Percentiles rank a stretch among this genome's conserved stretches.
Conservation (phyloP, 495 filamentous ascomycete genomes). For the Margaritispora aquatica region DNA sequence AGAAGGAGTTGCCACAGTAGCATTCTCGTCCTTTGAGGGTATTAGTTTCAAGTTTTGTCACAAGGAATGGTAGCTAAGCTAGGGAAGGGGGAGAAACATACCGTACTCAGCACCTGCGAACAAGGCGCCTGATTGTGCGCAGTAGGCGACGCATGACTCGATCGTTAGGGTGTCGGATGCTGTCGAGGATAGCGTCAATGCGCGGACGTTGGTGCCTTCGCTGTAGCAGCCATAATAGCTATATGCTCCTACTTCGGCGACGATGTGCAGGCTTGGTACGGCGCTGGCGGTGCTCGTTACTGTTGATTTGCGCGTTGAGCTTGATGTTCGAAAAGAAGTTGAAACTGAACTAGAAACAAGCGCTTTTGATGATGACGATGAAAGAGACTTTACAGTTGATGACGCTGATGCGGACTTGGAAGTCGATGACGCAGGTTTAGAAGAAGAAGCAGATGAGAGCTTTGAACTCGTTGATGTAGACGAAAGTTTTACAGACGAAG, state of each 20-base stretch:
- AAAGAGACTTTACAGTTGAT: neutral
- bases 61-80: neutral
- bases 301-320: neutral
- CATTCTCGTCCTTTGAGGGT: neutral
- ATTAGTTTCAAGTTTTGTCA: neutral
- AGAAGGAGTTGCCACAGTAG: conserved; percentile 25
- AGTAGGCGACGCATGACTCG: conserved; percentile 18
- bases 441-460: neutral
- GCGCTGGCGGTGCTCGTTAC: conserved; percentile 1
- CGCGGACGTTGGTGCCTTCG: conserved; percentile 30
- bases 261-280: conserved; percentile 21
- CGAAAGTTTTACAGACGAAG: neutral
- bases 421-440: neutral
- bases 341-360: neutral
- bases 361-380: neutral
- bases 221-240: conserved; percentile 39
- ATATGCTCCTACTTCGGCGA: conserved; percentile 33
- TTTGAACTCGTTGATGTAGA: neutral
- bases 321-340: neutral
- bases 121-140: conserved; percentile 6
- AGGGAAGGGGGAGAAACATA: neutral
- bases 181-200: conserved; percentile 25
- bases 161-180: conserved; percentile 30
- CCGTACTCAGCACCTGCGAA: conserved; percentile 31
- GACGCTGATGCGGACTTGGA: neutral